Percentiles rank a stretch among this genome's conserved stretches.
These are phyloP conservation scores for Tetrahymena elliotti DNA, from an alignment of 73 alveolate species.

Conservation along the genomic window DNA sequence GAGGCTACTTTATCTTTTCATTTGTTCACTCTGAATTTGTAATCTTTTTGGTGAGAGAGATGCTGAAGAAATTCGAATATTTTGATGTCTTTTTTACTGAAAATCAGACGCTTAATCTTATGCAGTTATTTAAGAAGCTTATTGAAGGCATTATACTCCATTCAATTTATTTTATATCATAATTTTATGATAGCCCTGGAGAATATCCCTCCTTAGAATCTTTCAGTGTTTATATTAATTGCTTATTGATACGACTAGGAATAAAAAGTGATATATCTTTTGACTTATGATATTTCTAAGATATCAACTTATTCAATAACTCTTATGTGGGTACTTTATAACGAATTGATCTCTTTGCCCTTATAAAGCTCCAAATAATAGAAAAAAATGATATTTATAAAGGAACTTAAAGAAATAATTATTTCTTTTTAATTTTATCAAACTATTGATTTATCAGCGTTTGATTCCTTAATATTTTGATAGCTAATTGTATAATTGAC, in stretches of 20 bases:
- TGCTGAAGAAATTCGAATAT: not conserved
- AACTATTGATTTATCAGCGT: not conserved
- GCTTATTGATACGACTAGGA: not conserved
- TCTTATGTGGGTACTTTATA: not conserved
- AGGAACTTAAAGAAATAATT: not conserved
- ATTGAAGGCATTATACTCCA: not conserved
- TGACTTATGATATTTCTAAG: not conserved
- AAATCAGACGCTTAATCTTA: not conserved
- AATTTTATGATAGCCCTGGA: not conserved
- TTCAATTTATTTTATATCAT: not conserved
- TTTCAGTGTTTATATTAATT: not conserved
- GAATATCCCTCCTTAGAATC: not conserved
- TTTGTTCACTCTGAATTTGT: too few species aligned
- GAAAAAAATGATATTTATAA: not conserved
- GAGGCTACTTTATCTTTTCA: not conserved
- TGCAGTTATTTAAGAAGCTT: not conserved
- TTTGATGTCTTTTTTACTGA: not conserved
- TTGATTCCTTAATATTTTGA: not conserved
- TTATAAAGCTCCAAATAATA: not conserved
- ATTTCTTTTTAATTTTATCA: not conserved
- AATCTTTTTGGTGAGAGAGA: not conserved
- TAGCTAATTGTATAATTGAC: not conserved
- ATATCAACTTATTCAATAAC: not conserved
- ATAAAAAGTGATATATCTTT: too few species aligned
- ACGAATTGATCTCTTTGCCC: not conserved